phyloP scores from a whole-genome alignment of 2,329 filamentous ascomycete species.

The Fusarium keratoplasticum region DNA sequence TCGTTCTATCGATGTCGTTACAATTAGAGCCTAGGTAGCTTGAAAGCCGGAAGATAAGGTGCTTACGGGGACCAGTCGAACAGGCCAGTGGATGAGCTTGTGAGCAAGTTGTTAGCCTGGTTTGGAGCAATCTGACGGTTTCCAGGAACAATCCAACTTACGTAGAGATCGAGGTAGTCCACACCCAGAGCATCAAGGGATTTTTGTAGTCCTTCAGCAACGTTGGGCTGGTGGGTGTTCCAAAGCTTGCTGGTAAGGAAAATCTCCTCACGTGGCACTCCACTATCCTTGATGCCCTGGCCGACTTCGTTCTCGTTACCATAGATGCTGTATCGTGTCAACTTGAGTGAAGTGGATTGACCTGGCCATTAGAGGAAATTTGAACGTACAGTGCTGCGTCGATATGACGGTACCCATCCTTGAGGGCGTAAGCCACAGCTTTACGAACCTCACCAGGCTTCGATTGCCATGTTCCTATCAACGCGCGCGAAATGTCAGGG shows the following conservation, averaged over 20 bases:
- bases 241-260: constrained; percentile 71
- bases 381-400: constrained; percentile 52
- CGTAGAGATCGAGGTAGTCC: constrained; percentile 56
- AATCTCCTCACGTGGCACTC: constrained; percentile 57
- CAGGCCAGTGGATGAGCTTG: constrained; percentile 66
- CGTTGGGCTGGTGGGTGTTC: constrained; percentile 68
- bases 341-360: background rate
- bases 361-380: background rate
- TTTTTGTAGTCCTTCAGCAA: constrained; percentile 57
- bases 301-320: constrained; percentile 58
- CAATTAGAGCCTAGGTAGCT: background rate
- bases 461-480: constrained; percentile 68
- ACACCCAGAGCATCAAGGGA: constrained; percentile 56
- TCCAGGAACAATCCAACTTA: constrained; percentile 29
- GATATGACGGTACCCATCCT: constrained; percentile 66
- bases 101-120: background rate
- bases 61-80: constrained; percentile 31
- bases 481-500: background rate
- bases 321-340: constrained; percentile 42
- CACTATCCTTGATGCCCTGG: constrained; percentile 58
- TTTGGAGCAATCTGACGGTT: background rate
- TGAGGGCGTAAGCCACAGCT: constrained; percentile 63
- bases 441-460: constrained; percentile 66
- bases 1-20: constrained; percentile 1
- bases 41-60: background rate